These are phyloP conservation scores for Apiospora sp. DNA, from an alignment of 2,329 filamentous ascomycete species.

Conservation along the genomic window DNA sequence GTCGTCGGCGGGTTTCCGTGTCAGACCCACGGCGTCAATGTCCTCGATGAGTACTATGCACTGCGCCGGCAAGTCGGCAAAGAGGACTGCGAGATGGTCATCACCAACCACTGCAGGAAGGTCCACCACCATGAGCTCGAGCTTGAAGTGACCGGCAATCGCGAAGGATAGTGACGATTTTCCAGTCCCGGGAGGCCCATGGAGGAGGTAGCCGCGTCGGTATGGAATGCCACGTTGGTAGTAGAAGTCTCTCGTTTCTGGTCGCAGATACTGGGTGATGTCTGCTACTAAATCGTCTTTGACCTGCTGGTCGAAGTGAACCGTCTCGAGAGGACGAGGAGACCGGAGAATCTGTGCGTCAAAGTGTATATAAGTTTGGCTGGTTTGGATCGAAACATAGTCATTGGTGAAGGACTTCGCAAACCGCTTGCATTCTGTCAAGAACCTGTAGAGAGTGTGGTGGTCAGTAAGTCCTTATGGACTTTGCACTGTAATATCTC, in stretches of 20 bases:
- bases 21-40: slow-evolving; percentile 23
- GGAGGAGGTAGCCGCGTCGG: slow-evolving; percentile 20
- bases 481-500: background rate
- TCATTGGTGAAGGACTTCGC: too few relatives aligned
- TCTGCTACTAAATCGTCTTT: slow-evolving; percentile 15
- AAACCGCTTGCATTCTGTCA: background rate
- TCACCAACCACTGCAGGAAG: background rate
- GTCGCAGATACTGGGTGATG: background rate
- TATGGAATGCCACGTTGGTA: slow-evolving; percentile 32
- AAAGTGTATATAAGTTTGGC: background rate
- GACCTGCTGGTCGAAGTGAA: background rate
- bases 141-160: background rate
- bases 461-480: background rate
- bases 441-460: background rate
- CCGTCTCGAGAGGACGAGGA: slow-evolving; percentile 6
- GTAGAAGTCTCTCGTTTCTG: slow-evolving; percentile 12
- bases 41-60: slow-evolving; percentile 23
- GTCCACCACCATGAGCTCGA: slow-evolving; percentile 12
- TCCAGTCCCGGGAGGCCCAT: slow-evolving; percentile 21
- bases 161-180: slow-evolving; percentile 20
- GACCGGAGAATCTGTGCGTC: background rate
- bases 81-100: background rate
- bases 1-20: background rate
- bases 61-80: background rate
- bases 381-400: background rate